Percentiles rank a stretch among this genome's conserved stretches.
Evolutionary conservation across 148 eudicot genomes (phyloP).

Genomic region (Mesembryanthemum crystallinum): DNA sequence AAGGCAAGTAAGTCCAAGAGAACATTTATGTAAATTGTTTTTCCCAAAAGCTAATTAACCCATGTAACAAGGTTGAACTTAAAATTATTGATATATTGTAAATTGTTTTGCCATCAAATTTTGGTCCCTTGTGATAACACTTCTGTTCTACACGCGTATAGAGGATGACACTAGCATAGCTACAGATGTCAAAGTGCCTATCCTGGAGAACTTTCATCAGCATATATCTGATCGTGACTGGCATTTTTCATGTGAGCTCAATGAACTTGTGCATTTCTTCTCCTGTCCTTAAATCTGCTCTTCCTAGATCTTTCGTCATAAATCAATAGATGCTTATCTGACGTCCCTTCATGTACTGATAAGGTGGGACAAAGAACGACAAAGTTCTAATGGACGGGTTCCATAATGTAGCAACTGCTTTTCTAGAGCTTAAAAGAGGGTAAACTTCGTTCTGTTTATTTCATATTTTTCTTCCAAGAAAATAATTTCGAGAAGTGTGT

Average conservation of each 20-base stretch:
- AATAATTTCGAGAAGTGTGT: background rate
- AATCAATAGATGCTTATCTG: conserved; percentile 18
- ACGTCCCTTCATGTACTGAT: conserved; percentile 9
- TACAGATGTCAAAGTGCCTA: conserved; percentile 75
- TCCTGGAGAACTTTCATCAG: conserved; percentile 66
- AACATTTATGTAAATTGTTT: too few relatives aligned
- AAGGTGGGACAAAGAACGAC: conserved; percentile 90
- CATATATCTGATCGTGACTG: conserved; percentile 71
- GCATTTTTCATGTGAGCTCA: conserved; percentile 83
- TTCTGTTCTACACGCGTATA: conserved; percentile 29
- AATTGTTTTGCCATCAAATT: background rate
- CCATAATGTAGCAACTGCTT: conserved; percentile 83
- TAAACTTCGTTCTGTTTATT: conserved; percentile 19
- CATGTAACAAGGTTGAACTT: too few relatives aligned
- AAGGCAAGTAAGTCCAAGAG: too few relatives aligned
- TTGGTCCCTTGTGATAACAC: background rate
- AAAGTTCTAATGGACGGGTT: conserved; percentile 96
- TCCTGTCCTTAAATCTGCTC: background rate
- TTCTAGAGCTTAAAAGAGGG: conserved; percentile 81
- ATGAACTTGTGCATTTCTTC: background rate
- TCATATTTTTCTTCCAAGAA: background rate
- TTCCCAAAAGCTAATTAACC: too few relatives aligned
- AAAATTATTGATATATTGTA: too few relatives aligned
- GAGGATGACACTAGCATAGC: conserved; percentile 92
- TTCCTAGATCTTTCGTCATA: conserved; percentile 20